Conservation (phyloP, 2,329 filamentous ascomycete species). For the Xylaria sp. region DNA sequence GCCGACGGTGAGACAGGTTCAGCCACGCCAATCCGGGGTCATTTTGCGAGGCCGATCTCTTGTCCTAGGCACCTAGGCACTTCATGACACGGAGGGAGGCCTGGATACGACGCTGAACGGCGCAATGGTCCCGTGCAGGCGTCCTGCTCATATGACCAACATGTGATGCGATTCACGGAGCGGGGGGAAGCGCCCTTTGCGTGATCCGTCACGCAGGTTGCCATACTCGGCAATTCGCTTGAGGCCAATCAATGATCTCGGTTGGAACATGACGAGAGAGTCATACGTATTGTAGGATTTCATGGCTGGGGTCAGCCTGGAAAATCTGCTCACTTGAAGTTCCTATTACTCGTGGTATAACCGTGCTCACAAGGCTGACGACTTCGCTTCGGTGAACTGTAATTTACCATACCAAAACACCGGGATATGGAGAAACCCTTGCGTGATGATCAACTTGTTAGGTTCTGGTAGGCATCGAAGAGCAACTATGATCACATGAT, state of each 20-base stretch:
- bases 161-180: neutral
- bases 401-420: conserved; percentile 28
- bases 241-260: conserved; percentile 4
- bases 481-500: conserved; percentile 34
- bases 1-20: conserved; percentile 18
- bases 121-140: neutral
- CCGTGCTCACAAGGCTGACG: conserved; percentile 25
- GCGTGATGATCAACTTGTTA: conserved; percentile 23
- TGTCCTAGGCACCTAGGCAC: neutral
- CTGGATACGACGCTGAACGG: neutral
- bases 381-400: conserved; percentile 15
- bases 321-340: conserved; percentile 20
- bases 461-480: conserved; percentile 22
- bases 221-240: conserved; percentile 21
- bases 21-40: conserved; percentile 15
- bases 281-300: conserved; percentile 16
- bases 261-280: conserved; percentile 20
- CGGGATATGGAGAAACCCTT: conserved; percentile 2
- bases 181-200: neutral
- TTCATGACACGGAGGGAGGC: neutral
- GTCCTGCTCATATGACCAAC: conserved; percentile 3
- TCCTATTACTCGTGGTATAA: conserved; percentile 16
- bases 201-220: conserved; percentile 9
- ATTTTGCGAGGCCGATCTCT: conserved; percentile 16
- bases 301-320: conserved; percentile 7